Evolutionary conservation across 164 flowering plant species (phyloP).

Genomic region (Chimonanthus praecox): DNA sequence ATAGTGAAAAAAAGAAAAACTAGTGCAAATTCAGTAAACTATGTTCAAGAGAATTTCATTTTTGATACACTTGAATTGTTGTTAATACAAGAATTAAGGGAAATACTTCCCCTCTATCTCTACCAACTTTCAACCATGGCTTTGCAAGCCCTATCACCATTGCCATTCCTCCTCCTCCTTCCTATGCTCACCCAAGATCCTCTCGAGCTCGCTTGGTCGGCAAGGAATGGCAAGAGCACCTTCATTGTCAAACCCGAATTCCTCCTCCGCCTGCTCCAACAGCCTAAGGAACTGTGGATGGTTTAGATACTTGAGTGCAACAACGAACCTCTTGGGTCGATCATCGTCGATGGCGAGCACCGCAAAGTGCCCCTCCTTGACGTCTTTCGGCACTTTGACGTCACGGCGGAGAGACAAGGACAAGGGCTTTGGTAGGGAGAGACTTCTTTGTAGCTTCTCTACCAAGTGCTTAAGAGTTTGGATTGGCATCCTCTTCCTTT

Average conservation of each 20-base stretch:
- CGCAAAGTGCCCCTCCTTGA: slow-evolving; percentile 16
- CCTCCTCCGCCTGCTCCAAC: slow-evolving; percentile 21
- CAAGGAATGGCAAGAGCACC: slow-evolving; percentile 24
- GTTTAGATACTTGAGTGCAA: slow-evolving; percentile 20
- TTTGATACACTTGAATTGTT: too few relatives aligned
- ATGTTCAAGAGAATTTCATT: too few relatives aligned
- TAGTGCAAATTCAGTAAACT: too few relatives aligned
- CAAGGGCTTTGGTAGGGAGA: not conserved
- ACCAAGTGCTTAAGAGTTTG: not conserved
- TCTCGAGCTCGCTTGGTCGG: slow-evolving; percentile 22
- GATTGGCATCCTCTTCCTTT: not conserved
- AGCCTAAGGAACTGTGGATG: slow-evolving; percentile 21
- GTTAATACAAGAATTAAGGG: too few relatives aligned
- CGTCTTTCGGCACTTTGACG: not conserved
- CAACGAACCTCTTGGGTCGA: slow-evolving; percentile 15
- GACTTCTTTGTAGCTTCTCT: slow-evolving; percentile 8
- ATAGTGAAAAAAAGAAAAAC: too few relatives aligned
- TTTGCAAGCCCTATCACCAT: not conserved
- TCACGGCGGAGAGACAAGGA: not conserved
- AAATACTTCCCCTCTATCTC: not conserved
- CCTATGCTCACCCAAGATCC: slow-evolving; percentile 15
- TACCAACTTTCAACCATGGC: slow-evolving; percentile 14
- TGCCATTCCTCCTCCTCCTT: not conserved
- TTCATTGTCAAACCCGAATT: slow-evolving; percentile 23
- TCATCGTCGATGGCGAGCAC: slow-evolving; percentile 15